A percentile compares a stretch with the other conserved stretches of the same genome.
These are phyloP conservation scores for Aureobasidium sp. DNA, from an alignment of 2,329 filamentous ascomycete species.

Conservation along the genomic window DNA sequence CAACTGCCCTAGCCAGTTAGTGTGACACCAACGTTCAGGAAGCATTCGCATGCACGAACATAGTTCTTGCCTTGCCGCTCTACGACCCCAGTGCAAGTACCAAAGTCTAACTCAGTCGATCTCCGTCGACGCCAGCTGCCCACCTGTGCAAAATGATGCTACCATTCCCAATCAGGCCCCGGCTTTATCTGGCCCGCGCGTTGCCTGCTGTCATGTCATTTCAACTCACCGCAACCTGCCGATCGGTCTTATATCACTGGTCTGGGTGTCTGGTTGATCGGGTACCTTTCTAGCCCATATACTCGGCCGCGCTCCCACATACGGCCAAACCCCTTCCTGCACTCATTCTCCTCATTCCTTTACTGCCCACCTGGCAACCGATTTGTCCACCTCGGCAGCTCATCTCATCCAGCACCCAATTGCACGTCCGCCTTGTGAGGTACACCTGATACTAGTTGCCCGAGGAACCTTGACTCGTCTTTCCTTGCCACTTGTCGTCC, in stretches of 20 bases:
- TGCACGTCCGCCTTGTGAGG: neutral
- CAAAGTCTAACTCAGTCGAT: constrained; percentile 16
- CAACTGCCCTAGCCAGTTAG: constrained; percentile 9
- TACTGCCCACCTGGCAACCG: neutral
- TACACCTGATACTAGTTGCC: neutral
- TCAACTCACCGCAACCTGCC: constrained; percentile 17
- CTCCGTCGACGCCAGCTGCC: constrained; percentile 13
- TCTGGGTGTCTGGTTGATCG: constrained; percentile 12
- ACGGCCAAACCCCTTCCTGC: constrained; percentile 4
- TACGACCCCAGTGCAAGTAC: constrained; percentile 13
- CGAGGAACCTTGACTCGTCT: neutral
- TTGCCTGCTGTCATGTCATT: constrained; percentile 17
- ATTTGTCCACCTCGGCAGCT: neutral
- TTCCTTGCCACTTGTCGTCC: neutral
- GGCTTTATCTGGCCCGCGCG: constrained; percentile 13
- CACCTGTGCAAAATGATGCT: constrained; percentile 10
- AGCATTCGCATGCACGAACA: constrained; percentile 16
- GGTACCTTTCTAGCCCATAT: constrained; percentile 12
- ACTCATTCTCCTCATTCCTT: constrained; percentile 5
- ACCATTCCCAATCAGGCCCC: constrained; percentile 10
- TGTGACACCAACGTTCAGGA: constrained; percentile 15
- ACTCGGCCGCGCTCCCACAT: constrained; percentile 5
- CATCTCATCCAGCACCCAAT: neutral
- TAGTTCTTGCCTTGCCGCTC: constrained; percentile 9
- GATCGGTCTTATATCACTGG: constrained; percentile 18